These are phyloP conservation scores for Globisporangium solare DNA, from an alignment of 352 stramenopile species.

Conservation along the genomic window DNA sequence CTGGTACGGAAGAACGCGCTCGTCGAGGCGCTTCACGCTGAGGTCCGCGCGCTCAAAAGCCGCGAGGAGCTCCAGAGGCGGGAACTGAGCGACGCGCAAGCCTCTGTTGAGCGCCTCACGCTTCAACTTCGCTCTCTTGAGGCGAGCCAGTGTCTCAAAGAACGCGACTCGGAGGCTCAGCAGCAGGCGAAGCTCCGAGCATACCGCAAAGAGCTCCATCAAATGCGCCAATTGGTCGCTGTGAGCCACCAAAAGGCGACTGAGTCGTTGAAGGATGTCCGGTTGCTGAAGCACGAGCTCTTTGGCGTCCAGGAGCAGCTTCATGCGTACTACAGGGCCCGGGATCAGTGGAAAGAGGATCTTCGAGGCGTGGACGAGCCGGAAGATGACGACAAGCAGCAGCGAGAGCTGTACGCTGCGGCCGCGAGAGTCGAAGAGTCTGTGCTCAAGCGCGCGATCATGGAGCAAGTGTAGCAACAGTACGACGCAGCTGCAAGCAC, in stretches of 20 bases:
- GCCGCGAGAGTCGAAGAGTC: conserved; percentile 26
- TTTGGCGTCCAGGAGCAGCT: conserved; percentile 42
- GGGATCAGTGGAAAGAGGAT: conserved; percentile 4
- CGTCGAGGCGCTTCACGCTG: conserved; percentile 20
- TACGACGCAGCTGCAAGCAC: neutral
- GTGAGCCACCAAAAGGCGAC: conserved; percentile 39
- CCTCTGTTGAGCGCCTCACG: conserved; percentile 13
- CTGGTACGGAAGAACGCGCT: conserved; percentile 30
- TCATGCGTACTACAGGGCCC: conserved; percentile 20
- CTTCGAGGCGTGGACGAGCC: conserved; percentile 6
- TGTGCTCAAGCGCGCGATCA: conserved; percentile 33
- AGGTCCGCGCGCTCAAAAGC: conserved; percentile 17
- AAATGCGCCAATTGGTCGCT: conserved; percentile 42
- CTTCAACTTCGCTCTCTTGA: conserved; percentile 1
- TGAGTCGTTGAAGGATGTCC: conserved; percentile 45
- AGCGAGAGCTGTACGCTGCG: conserved; percentile 13
- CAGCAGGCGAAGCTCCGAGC: conserved; percentile 13
- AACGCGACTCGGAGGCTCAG: conserved; percentile 7
- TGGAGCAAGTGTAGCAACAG: conserved; percentile 30
- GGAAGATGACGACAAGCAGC: conserved; percentile 15
- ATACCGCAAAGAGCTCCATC: conserved; percentile 34
- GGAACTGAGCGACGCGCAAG: conserved; percentile 8
- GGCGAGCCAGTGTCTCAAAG: neutral
- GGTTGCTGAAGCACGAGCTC: conserved; percentile 46
- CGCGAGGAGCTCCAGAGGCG: conserved; percentile 19